Percentiles rank a stretch among this genome's conserved stretches.
Evolutionary conservation across 768 basidiomycete genomes (phyloP).

Genomic region (Tubosaeta sp.): DNA sequence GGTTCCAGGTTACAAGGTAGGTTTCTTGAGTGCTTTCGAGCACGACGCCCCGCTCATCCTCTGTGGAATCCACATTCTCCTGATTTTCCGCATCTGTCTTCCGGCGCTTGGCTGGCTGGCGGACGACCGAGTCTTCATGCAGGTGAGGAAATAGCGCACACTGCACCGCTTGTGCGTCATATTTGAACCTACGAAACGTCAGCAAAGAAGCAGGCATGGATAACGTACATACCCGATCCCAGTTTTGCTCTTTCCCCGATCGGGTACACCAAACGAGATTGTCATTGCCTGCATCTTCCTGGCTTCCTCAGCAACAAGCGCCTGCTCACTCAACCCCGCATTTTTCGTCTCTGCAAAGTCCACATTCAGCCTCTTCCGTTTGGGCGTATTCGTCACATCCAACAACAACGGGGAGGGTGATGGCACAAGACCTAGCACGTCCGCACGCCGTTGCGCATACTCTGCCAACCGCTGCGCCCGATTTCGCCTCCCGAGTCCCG

Average conservation of each 20-base stretch:
- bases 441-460: constrained; percentile 56
- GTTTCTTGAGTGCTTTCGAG: constrained; percentile 23
- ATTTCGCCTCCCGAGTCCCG: constrained; percentile 56
- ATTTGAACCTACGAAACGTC: constrained; percentile 44
- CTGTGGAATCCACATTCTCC: constrained; percentile 7
- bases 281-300: constrained; percentile 42
- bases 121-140: constrained; percentile 10
- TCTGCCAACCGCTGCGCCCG: constrained; percentile 65
- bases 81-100: constrained; percentile 17
- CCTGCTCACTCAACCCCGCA: constrained; percentile 18
- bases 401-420: constrained; percentile 27
- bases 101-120: constrained; percentile 25
- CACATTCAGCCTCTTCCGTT: constrained; percentile 21
- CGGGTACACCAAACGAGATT: constrained; percentile 43
- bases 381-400: constrained; percentile 35
- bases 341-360: constrained; percentile 22
- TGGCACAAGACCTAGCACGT: constrained; percentile 34
- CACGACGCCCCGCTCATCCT: constrained; percentile 19
- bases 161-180: constrained; percentile 41
- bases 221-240: constrained; percentile 41
- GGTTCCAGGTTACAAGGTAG: constrained; percentile 17
- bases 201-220: neutral
- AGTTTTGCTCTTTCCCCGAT: constrained; percentile 29
- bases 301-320: constrained; percentile 35
- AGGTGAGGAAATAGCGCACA: constrained; percentile 42